Conservation (phyloP, 2,329 filamentous ascomycete species). For the Fusarium acutatum region DNA sequence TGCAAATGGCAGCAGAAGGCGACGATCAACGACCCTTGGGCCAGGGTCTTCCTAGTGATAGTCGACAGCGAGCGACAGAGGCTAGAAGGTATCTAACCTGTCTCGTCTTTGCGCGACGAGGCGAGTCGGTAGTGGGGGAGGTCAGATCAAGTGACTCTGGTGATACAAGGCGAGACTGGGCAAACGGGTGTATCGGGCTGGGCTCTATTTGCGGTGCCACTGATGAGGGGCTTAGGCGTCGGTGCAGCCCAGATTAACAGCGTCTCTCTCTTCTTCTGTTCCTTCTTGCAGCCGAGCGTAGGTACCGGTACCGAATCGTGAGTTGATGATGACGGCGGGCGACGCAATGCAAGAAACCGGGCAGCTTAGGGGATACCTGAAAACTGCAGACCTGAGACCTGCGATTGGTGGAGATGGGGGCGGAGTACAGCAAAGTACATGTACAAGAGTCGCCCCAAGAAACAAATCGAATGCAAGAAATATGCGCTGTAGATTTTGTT, state of each 20-base stretch:
- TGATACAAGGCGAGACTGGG: slow-evolving; percentile 20
- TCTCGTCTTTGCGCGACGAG: slow-evolving; percentile 22
- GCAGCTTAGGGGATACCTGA: slow-evolving; percentile 20
- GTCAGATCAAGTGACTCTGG: slow-evolving; percentile 12
- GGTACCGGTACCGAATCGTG: neutral
- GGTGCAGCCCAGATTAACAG: slow-evolving; percentile 17
- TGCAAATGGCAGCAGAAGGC: slow-evolving; percentile 33
- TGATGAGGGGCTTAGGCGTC: slow-evolving; percentile 38
- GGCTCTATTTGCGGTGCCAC: slow-evolving; percentile 23
- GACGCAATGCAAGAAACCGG: slow-evolving; percentile 26
- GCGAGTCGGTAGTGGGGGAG: slow-evolving; percentile 32
- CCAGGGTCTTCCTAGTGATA: slow-evolving; percentile 36
- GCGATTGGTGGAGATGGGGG: slow-evolving; percentile 33
- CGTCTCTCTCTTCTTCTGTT: neutral
- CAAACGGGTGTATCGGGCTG: slow-evolving; percentile 23
- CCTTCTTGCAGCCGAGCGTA: slow-evolving; percentile 12
- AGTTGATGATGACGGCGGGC: slow-evolving; percentile 22
- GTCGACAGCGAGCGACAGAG: neutral
- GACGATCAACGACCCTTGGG: slow-evolving; percentile 39
- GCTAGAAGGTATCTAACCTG: slow-evolving; percentile 13
- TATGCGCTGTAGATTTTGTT: neutral
- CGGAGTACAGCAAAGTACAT: slow-evolving; percentile 21
- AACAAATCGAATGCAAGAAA: slow-evolving; percentile 30
- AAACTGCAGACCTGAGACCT: slow-evolving; percentile 13
- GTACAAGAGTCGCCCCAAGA: slow-evolving; percentile 26